phyloP scores from a whole-genome alignment of 2,329 filamentous ascomycete genomes.

The Trichoderma asperellum region DNA sequence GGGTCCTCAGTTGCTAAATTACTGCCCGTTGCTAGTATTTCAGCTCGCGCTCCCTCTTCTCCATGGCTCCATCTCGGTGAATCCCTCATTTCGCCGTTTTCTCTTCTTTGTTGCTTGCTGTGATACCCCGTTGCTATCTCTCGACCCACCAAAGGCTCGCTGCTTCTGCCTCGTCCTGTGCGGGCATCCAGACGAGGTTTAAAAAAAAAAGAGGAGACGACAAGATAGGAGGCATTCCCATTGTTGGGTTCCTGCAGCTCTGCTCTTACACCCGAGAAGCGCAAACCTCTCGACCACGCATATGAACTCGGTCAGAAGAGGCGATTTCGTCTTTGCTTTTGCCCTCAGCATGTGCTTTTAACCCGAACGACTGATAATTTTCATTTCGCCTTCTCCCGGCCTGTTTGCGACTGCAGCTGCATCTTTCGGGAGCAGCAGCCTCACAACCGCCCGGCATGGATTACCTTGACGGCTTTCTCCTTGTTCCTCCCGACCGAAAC shows the following conservation, averaged over 20 bases:
- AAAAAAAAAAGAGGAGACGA: constrained; percentile 23
- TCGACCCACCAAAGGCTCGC: constrained; percentile 13
- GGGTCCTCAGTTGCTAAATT: constrained; percentile 9
- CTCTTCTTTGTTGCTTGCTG: not conserved
- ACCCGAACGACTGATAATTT: not conserved
- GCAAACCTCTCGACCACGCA: constrained; percentile 17
- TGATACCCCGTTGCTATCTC: constrained; percentile 12
- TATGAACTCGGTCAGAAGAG: constrained; percentile 19
- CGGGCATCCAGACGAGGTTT: constrained; percentile 15
- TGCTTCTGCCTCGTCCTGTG: constrained; percentile 6
- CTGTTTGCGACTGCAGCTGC: not conserved
- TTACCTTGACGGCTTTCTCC: constrained; percentile 50
- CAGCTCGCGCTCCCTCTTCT: constrained; percentile 12
- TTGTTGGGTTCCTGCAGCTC: not conserved
- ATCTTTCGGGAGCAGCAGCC: constrained; percentile 20
- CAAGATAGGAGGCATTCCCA: constrained; percentile 21
- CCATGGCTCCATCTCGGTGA: constrained; percentile 19
- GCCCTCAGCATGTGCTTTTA: constrained; percentile 31
- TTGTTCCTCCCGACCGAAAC: constrained; percentile 55
- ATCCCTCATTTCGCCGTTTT: constrained; percentile 21
- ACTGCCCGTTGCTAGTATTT: constrained; percentile 14
- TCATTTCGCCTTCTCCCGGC: not conserved
- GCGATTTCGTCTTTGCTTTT: constrained; percentile 26
- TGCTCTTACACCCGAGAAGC: constrained; percentile 2
- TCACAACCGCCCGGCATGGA: constrained; percentile 40